Base-by-base conservation (phyloP, 345 rosid genomes). In the Arabidopsis arenosa region DNA sequence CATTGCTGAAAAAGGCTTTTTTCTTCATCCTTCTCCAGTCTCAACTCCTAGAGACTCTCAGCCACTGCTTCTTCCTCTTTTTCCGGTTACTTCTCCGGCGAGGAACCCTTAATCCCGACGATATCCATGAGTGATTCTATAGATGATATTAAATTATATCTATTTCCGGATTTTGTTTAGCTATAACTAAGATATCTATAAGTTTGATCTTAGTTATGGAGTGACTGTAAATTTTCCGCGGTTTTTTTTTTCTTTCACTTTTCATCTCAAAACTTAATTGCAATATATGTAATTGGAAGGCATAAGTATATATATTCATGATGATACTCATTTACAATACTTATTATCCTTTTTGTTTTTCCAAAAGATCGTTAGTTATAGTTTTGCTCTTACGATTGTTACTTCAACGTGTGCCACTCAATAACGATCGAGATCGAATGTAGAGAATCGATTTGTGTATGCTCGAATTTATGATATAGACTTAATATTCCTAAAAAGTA, bases 1-100 rank as follows among this genome's bases (percentile, higher is more conserved):
- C 15, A 96, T 96, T 49, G 96, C 96, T 52, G 96, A 91, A 77
- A 93, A 85, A 73, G 96, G 99, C 0, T 96, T 87, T 75, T 96
- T 82, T 84, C 78, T 96, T 72, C 99, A 96, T 75, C 98, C 97
- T 41, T 93, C 99, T 35, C 99, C 97, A 11, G 76, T 87, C 58
- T 86, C 93, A 47, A 90, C 99, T 13, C 98, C 98, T 3, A 77
- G 95, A 79, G 97, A 86, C 54, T 75, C 90, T 66, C 96, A 93
- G 87, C 99, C 98, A 7, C 87, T 91, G 82, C 90, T 96, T 62
- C 77, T 96, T 78, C 85, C 97, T 17, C 90, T 96, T 44, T 96
- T 96, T 47, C 99, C 99, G 55, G 83, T 95, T 11, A 86, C 93
- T 43, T 93, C 99, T 10, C 97, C 97, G 26, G 14, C 53, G 13